A percentile compares a stretch with the other conserved stretches of the same genome.
phyloP scores from a whole-genome alignment of 305 asterid species.

The Ilex paraguariensis region DNA sequence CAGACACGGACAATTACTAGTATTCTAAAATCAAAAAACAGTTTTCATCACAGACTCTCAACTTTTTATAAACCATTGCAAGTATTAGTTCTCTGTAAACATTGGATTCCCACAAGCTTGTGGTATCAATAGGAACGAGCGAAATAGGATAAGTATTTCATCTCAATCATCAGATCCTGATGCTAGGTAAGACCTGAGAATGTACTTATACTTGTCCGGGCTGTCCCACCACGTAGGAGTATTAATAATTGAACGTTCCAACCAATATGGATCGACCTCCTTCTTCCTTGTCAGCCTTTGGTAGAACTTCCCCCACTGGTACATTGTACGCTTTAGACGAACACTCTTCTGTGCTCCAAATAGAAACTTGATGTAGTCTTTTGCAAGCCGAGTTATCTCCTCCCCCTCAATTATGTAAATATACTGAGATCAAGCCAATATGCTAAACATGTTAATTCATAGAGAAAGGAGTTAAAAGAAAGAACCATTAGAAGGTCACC shows the following conservation, averaged over 20 bases:
- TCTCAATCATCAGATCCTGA: background rate
- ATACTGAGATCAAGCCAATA: slow-evolving; percentile 46
- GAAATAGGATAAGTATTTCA: background rate
- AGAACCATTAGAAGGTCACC: too few species aligned
- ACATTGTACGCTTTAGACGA: slow-evolving; percentile 46
- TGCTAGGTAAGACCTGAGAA: slow-evolving; percentile 11
- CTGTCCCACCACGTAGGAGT: slow-evolving; percentile 57
- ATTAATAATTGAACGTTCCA: slow-evolving; percentile 44
- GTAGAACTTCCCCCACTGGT: slow-evolving; percentile 29
- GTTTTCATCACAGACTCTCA: too few species aligned
- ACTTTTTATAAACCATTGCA: too few species aligned
- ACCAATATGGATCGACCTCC: slow-evolving; percentile 47
- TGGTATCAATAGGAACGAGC: too few species aligned
- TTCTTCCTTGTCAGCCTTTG: slow-evolving; percentile 26
- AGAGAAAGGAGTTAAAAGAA: too few species aligned
- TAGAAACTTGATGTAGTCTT: slow-evolving; percentile 47
- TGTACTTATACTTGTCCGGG: slow-evolving; percentile 43
- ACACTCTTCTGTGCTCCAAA: slow-evolving; percentile 48
- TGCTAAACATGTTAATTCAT: background rate
- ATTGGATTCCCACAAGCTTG: too few species aligned
- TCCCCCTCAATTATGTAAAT: slow-evolving; percentile 57
- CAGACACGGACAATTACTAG: too few species aligned
- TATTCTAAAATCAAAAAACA: too few species aligned
- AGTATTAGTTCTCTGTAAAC: too few species aligned
- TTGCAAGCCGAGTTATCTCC: slow-evolving; percentile 41